Evolutionary conservation across 2,329 filamentous ascomycete genomes (phyloP).

Genomic region (Trichocomaceae sp.): DNA sequence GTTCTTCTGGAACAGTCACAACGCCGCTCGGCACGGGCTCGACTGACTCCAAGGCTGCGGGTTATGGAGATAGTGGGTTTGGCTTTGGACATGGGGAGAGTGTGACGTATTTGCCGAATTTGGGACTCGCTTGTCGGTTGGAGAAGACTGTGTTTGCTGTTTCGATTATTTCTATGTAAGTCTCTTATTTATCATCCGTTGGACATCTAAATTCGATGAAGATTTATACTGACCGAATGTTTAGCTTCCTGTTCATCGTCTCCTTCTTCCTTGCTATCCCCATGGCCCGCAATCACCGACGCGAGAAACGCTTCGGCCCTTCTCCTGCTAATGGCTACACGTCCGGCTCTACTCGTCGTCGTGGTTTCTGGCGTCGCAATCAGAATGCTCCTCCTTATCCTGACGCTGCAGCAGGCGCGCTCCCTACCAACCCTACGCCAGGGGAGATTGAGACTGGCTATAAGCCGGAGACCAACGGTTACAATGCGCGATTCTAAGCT

Average conservation of each 20-base stretch:
- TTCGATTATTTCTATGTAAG: conserved; percentile 68
- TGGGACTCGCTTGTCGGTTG: conserved; percentile 63
- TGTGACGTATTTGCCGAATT: conserved; percentile 25
- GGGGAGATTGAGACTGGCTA: conserved; percentile 29
- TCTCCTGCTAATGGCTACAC: conserved; percentile 63
- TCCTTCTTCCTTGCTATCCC: conserved; percentile 63
- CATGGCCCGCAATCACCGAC: conserved; percentile 64
- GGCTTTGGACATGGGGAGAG: conserved; percentile 26
- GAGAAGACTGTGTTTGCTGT: conserved; percentile 73
- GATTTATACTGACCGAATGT: not conserved
- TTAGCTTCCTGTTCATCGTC: conserved; percentile 65
- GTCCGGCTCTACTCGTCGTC: conserved; percentile 40
- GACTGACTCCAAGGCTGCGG: conserved; percentile 43
- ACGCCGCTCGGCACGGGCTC: conserved; percentile 65
- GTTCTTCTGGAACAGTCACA: conserved; percentile 55
- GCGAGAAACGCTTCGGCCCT: conserved; percentile 66
- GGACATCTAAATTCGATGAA: no score
- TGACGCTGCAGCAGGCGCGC: conserved; percentile 20
- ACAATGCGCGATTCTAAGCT: conserved; percentile 4
- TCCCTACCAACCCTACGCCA: conserved; percentile 36
- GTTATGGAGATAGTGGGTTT: conserved; percentile 43
- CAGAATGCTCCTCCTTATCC: conserved; percentile 37
- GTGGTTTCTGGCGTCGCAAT: conserved; percentile 37
- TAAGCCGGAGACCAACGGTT: conserved; percentile 5
- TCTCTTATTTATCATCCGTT: conserved; percentile 14